phyloP scores from a whole-genome alignment of 441 rosid species.

The Theobroma grandiflorum region DNA sequence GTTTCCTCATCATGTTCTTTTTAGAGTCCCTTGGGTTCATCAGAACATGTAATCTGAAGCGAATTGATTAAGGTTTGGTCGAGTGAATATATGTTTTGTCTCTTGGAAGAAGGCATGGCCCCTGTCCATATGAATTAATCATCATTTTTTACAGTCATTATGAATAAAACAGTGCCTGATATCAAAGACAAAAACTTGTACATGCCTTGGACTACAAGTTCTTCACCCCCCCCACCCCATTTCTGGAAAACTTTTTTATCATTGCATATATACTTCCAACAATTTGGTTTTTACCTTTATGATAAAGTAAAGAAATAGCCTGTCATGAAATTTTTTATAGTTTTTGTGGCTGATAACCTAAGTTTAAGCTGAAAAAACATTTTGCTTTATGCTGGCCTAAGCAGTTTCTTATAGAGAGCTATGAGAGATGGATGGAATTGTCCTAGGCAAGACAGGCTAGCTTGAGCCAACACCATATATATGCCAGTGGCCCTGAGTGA shows the following conservation, averaged over 20 bases:
- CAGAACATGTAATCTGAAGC: not conserved
- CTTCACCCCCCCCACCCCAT: constrained; percentile 18
- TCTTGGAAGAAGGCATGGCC: constrained; percentile 15
- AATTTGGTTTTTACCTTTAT: constrained; percentile 32
- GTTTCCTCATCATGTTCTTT: too few species aligned
- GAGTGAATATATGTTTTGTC: not conserved
- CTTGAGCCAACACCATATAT: not conserved
- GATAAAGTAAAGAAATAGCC: not conserved
- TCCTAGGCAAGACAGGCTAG: not conserved
- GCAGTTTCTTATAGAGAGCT: not conserved
- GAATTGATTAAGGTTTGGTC: not conserved
- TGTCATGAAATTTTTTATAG: not conserved
- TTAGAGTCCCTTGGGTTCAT: too few species aligned
- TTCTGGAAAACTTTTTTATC: constrained; percentile 31
- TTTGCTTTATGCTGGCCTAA: constrained; percentile 26
- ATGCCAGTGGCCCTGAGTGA: constrained; percentile 21
- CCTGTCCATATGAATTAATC: constrained; percentile 20
- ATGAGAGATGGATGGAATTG: not conserved
- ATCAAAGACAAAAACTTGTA: constrained; percentile 31
- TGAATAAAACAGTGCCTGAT: constrained; percentile 42
- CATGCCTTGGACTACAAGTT: constrained; percentile 22
- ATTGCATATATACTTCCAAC: constrained; percentile 37
- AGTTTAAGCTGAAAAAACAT: not conserved
- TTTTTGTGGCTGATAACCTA: constrained; percentile 1
- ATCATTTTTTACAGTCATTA: constrained; percentile 24